Evolutionary conservation across 2,329 filamentous ascomycete genomes (phyloP).

Genomic region (Apiospora phragmitis): DNA sequence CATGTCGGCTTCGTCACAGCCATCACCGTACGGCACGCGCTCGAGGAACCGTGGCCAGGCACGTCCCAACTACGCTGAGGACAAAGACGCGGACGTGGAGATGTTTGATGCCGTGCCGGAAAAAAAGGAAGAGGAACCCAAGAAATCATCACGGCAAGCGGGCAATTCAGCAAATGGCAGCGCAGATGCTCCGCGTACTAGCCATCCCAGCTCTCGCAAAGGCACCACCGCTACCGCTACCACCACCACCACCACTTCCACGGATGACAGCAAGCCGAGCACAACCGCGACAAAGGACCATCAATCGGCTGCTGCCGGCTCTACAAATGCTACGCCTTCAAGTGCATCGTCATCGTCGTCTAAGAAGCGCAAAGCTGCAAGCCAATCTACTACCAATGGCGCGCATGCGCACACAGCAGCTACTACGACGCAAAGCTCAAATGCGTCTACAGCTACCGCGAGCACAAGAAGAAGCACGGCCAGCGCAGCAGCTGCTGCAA

Average conservation of each 20-base stretch:
- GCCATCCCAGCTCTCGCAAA: slow-evolving; percentile 40
- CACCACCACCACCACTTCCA: slow-evolving; percentile 16
- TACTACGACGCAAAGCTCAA: slow-evolving; percentile 26
- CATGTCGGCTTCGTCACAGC: slow-evolving; percentile 54
- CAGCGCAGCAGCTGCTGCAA: slow-evolving; percentile 20
- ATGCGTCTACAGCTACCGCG: slow-evolving; percentile 24
- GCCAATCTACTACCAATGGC: slow-evolving; percentile 34
- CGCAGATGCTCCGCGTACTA: slow-evolving; percentile 30
- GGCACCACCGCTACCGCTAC: slow-evolving; percentile 20
- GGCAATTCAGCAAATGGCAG: slow-evolving; percentile 35
- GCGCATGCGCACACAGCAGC: slow-evolving; percentile 11
- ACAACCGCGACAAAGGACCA: slow-evolving; percentile 27
- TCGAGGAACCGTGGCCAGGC: slow-evolving; percentile 84
- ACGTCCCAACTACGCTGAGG: slow-evolving; percentile 93
- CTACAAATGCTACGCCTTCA: slow-evolving; percentile 21
- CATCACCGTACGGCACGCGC: slow-evolving; percentile 75
- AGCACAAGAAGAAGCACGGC: slow-evolving; percentile 27
- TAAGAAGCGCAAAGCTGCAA: slow-evolving; percentile 83
- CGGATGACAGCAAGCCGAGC: slow-evolving; percentile 29
- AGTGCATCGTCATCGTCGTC: slow-evolving; percentile 41
- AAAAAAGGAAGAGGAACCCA: slow-evolving; percentile 56
- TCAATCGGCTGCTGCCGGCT: slow-evolving; percentile 25
- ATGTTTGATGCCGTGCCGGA: slow-evolving; percentile 67
- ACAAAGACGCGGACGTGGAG: slow-evolving; percentile 86
- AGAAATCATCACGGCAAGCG: slow-evolving; percentile 55